phyloP scores from a whole-genome alignment of 192 early-diverging fungal genomes.

The Dispira simplex region DNA sequence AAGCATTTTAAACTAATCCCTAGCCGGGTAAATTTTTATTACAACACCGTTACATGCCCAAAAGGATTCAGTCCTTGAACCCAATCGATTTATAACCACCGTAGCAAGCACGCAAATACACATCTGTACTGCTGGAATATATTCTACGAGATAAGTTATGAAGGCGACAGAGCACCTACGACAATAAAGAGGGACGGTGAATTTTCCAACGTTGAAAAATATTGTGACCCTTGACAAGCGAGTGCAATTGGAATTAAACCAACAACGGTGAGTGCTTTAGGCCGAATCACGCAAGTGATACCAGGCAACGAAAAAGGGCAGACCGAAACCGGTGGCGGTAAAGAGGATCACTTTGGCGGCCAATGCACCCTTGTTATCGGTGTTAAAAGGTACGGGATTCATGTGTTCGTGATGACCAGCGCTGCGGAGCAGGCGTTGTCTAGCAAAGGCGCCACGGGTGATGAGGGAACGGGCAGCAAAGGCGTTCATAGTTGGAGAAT shows the following conservation, averaged over 20 bases:
- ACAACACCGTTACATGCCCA: no score
- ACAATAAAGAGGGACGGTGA: no score
- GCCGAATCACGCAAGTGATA: neutral
- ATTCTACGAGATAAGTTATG: no score
- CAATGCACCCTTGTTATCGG: neutral
- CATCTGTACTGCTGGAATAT: no score
- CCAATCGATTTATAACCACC: no score
- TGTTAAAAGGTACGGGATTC: conserved; percentile 4
- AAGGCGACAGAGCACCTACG: no score
- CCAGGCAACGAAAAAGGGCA: conserved; percentile 10
- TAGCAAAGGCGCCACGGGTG: conserved; percentile 9
- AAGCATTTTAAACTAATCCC: no score
- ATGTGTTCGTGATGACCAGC: conserved; percentile 4
- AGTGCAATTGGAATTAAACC: neutral
- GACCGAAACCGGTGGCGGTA: conserved; percentile 7
- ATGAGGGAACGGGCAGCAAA: conserved; percentile 9
- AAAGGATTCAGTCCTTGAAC: no score
- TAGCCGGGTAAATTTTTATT: no score
- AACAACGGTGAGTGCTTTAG: neutral
- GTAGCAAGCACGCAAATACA: no score
- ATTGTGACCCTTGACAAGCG: no score
- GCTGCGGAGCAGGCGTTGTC: conserved; percentile 6
- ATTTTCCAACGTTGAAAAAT: no score
- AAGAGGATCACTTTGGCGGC: conserved; percentile 7
- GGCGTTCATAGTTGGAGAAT: neutral